Conservation (phyloP, 2,329 filamentous ascomycete genomes). For the Metarhizium anisopliae region DNA sequence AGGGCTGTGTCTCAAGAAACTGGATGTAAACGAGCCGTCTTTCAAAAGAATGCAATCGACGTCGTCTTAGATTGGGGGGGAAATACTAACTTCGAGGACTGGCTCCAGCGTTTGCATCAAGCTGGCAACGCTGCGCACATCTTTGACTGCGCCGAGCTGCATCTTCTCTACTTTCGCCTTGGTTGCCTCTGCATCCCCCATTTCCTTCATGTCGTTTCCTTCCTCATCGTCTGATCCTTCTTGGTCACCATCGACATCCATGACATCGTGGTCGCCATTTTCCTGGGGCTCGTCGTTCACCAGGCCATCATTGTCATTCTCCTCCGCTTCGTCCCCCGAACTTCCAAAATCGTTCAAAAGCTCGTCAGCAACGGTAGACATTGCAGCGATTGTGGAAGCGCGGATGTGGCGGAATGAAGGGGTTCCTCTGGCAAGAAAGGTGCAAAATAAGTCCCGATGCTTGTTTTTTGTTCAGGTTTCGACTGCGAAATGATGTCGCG, state of each 20-base stretch:
- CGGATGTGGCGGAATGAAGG: neutral
- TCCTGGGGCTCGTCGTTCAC: constrained; percentile 30
- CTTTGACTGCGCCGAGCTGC: constrained; percentile 63
- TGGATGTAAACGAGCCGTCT: constrained; percentile 53
- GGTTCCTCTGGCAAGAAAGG: neutral
- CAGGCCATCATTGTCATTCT: constrained; percentile 43
- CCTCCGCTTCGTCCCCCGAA: constrained; percentile 67
- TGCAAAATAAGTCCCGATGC: constrained; percentile 9
- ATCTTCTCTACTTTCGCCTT: constrained; percentile 78
- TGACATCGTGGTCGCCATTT: constrained; percentile 31
- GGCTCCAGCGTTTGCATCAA: constrained; percentile 77
- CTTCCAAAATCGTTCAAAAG: constrained; percentile 63
- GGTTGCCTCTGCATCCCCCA: constrained; percentile 58
- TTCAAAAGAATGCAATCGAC: constrained; percentile 9
- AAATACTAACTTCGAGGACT: constrained; percentile 65
- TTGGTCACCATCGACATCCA: constrained; percentile 49
- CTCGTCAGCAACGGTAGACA: constrained; percentile 91
- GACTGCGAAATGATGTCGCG: constrained; percentile 17
- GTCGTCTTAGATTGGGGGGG: constrained; percentile 16
- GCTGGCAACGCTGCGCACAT: constrained; percentile 69
- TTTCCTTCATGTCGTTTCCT: constrained; percentile 38
- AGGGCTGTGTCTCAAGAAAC: constrained; percentile 52
- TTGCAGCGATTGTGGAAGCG: constrained; percentile 27
- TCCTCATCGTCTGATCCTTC: constrained; percentile 44
- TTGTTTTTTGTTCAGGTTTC: constrained; percentile 11